Base-by-base conservation (phyloP, 768 basidiomycete species). In the Suillus occidentalis region DNA sequence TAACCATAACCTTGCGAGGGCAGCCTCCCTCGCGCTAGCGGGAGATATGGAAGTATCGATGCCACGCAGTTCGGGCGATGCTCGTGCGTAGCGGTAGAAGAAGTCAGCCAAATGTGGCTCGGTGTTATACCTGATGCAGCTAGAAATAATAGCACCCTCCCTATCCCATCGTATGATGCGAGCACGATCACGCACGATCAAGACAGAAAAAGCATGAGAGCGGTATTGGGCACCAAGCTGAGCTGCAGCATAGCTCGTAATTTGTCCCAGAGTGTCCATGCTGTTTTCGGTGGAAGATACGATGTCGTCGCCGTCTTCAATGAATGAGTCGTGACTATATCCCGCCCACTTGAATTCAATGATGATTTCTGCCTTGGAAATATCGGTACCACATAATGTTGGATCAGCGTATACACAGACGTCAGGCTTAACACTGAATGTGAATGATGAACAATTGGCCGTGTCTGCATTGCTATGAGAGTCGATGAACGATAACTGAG, bases 161-260 rank as follows among this genome's bases (percentile, higher is more conserved):
- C 62, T 39, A 60, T 71, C 69, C 69, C 69, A 69, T 22, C 62
- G 31, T 20, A 71, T 60, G 20, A 71, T 60, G 22, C 53, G 40
- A n/a, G 69, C 58, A 50, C 43, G 49, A 18, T 49, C 36, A 36
- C 25, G 36, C 36, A 70, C 39, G 16, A 71, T 47, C 37, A 71
- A 58, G 49, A 71, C 47, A 14, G 65, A 69, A 25, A 66, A 71
- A 9, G 65, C 59, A 60, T 71, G 70, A 20, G 67, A 55, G 25
- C 47, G 57, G 60, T 66, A 71, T 67, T 71, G 70, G 50, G 63
- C 40, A 18, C 62, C 60, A 31, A 66, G 60, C n/a, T 71, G 70
- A 49, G 70, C 70, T 3, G 28, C 28, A 28, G 28, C 28, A 58
- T 68, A 71, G 45, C 58, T 34, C 3, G 70, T 66, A 36, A 71